Evolutionary conservation across 192 early-diverging fungal species (phyloP).

Genomic region (Mortierella claussenii): DNA sequence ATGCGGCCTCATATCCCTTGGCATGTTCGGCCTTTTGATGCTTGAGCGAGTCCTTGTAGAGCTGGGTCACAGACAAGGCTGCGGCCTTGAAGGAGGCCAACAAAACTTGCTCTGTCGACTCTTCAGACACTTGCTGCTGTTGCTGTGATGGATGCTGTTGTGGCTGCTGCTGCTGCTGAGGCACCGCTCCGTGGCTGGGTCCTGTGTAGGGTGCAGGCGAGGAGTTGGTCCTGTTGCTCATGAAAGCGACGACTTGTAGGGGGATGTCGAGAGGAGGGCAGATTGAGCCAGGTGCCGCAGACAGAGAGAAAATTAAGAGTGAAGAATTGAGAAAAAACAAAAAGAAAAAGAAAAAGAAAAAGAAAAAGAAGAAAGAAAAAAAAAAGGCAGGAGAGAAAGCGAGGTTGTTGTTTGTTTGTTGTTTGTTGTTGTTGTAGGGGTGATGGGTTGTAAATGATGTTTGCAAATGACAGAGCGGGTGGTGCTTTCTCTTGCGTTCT

Average conservation of each 20-base stretch:
- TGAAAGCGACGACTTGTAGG: background rate
- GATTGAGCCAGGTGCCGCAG: background rate
- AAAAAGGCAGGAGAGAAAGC: too few relatives aligned
- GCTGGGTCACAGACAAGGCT: conserved; percentile 60
- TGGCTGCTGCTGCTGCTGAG: background rate
- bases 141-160: too few relatives aligned
- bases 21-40: conserved; percentile 60
- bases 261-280: background rate
- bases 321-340: too few relatives aligned
- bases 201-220: too few relatives aligned
- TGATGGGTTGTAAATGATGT: too few relatives aligned
- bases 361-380: too few relatives aligned
- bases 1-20: conserved; percentile 61
- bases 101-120: conserved; percentile 59
- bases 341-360: too few relatives aligned
- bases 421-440: too few relatives aligned
- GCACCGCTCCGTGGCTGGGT: background rate
- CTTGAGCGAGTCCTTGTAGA: conserved; percentile 66
- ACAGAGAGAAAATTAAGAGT: background rate
- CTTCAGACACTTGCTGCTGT: conserved; percentile 10
- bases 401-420: too few relatives aligned
- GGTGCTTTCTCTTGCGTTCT: too few relatives aligned
- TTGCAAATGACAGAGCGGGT: too few relatives aligned
- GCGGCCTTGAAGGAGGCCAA: conserved; percentile 65
- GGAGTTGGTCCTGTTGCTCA: conserved; percentile 39